Evolutionary conservation across 495 filamentous ascomycete genomes (phyloP).

Genomic region (Alectoria sarmentosa): DNA sequence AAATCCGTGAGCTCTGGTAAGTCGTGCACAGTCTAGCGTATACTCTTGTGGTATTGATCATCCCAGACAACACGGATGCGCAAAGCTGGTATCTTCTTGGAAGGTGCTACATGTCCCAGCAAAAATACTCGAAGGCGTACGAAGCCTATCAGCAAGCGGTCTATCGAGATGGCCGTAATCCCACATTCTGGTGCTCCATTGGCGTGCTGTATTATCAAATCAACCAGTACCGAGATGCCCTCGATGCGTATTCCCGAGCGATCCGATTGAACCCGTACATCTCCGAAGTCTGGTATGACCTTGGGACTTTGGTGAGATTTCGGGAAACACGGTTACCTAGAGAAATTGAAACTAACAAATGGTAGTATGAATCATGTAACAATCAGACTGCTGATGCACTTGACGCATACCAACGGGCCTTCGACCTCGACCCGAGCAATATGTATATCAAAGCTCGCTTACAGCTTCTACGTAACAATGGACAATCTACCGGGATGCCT

Average conservation of each 20-base stretch:
- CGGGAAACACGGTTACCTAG: conserved; percentile 12
- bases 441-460: conserved; percentile 94
- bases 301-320: conserved; percentile 82
- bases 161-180: conserved; percentile 95
- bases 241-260: conserved; percentile 96
- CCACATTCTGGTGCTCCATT: conserved; percentile 99
- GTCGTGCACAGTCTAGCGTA: conserved; percentile 27
- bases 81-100: conserved; percentile 99
- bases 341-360: conserved; percentile 25
- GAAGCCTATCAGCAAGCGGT: conserved; percentile 99
- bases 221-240: conserved; percentile 97
- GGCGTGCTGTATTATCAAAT: conserved; percentile 99
- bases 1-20: conserved; percentile 92
- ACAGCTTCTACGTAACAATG: conserved; percentile 71
- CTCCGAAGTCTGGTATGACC: conserved; percentile 98
- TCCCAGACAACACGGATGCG: conserved; percentile 79
- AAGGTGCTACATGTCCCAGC: conserved; percentile 98
- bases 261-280: conserved; percentile 98
- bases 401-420: conserved; percentile 90
- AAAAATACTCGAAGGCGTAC: conserved; percentile 98
- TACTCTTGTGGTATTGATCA: conserved; percentile 8
- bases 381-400: conserved; percentile 96
- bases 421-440: conserved; percentile 87
- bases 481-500: conserved; percentile 61
- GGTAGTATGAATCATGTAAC: conserved; percentile 94